Evolutionary conservation across 768 basidiomycete species (phyloP).

Genomic region (Leucocoprinus leucothites): DNA sequence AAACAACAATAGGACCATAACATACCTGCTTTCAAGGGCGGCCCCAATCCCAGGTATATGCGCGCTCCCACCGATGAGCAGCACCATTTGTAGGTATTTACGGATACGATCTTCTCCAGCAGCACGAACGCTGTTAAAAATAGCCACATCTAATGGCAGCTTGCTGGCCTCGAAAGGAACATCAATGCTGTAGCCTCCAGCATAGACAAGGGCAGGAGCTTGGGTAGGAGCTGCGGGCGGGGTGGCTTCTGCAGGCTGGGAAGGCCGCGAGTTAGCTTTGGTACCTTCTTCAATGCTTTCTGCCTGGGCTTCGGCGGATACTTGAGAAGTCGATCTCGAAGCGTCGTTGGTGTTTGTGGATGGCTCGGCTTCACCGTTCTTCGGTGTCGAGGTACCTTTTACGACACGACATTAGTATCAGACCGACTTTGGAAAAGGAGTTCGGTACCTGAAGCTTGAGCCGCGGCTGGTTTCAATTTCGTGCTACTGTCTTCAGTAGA

Average conservation of each 20-base stretch:
- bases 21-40: conserved; percentile 84
- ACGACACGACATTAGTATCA: background rate
- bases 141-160: conserved; percentile 87
- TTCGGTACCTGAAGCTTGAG: conserved; percentile 9
- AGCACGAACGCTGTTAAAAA: conserved; percentile 88
- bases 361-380: conserved; percentile 7
- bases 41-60: conserved; percentile 80
- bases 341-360: background rate
- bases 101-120: conserved; percentile 88
- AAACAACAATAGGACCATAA: background rate
- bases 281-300: background rate
- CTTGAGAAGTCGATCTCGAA: conserved; percentile 10
- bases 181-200: conserved; percentile 62
- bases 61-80: conserved; percentile 85
- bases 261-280: conserved; percentile 16
- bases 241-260: conserved; percentile 14
- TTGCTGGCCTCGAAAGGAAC: conserved; percentile 84
- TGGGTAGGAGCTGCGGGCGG: conserved; percentile 19
- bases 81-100: conserved; percentile 83
- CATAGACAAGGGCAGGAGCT: conserved; percentile 26
- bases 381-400: conserved; percentile 13
- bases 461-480: conserved; percentile 22
- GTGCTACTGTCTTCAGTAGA: conserved; percentile 22
- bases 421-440: background rate
- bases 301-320: conserved; percentile 7